Conservation (phyloP, 352 stramenopile genomes). For the Blastocystis sp. region DNA sequence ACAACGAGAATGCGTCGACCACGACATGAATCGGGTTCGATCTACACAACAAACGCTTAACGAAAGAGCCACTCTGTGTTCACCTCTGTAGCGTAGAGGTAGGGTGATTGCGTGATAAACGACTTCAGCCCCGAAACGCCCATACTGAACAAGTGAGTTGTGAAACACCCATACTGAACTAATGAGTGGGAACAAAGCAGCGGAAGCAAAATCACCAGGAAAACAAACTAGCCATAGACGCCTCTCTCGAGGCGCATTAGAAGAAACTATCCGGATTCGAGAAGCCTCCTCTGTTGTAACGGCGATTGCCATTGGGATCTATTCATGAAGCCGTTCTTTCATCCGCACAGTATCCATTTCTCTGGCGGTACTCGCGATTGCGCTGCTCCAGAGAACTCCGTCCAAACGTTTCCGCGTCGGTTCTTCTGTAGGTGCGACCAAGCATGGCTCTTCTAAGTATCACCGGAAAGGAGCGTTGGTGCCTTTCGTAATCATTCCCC, state of each 20-base stretch:
- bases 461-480: neutral
- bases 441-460: neutral
- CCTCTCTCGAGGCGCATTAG: too few relatives aligned
- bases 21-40: neutral
- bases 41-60: neutral
- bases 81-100: neutral
- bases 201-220: too few relatives aligned
- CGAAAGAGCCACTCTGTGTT: conserved; percentile 10
- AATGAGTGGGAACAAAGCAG: too few relatives aligned
- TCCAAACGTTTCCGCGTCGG: conserved; percentile 46
- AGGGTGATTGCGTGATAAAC: neutral
- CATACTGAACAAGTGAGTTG: neutral
- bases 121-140: neutral
- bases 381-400: conserved; percentile 28
- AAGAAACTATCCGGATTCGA: too few relatives aligned
- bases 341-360: neutral
- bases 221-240: too few relatives aligned
- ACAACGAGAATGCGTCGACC: conserved; percentile 36
- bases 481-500: neutral
- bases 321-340: too few relatives aligned
- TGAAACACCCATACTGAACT: too few relatives aligned
- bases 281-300: neutral
- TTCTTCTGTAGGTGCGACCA: conserved; percentile 11
- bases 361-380: conserved; percentile 35
- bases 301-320: neutral